Conservation (phyloP, 1,139 yeast genomes). For the Fermentozyma sake region DNA sequence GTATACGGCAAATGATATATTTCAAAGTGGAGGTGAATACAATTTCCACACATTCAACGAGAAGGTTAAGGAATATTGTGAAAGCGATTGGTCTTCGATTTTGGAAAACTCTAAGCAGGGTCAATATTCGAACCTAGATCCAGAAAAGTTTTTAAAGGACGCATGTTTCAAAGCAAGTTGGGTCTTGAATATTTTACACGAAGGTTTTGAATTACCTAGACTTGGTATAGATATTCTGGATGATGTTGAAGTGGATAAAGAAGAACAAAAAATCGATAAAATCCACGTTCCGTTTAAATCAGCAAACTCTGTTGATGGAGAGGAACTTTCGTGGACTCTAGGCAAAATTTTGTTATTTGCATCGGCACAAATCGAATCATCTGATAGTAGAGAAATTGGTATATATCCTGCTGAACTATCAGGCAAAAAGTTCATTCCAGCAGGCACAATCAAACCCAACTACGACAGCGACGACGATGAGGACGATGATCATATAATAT, state of each 20-base stretch:
- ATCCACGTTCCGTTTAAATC: slow-evolving; percentile 57
- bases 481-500: slow-evolving; percentile 5
- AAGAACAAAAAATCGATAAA: slow-evolving; percentile 20
- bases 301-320: slow-evolving; percentile 54
- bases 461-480: slow-evolving; percentile 21
- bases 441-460: slow-evolving; percentile 15
- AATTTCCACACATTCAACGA: slow-evolving; percentile 57
- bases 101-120: slow-evolving; percentile 48
- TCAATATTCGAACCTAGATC: slow-evolving; percentile 44
- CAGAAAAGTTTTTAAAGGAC: slow-evolving; percentile 46
- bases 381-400: slow-evolving; percentile 35
- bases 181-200: slow-evolving; percentile 73
- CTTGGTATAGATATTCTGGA: slow-evolving; percentile 44
- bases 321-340: slow-evolving; percentile 64
- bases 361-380: slow-evolving; percentile 42
- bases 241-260: slow-evolving; percentile 4
- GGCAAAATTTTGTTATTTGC: slow-evolving; percentile 61
- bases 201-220: slow-evolving; percentile 73
- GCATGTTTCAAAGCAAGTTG: slow-evolving; percentile 83
- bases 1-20: slow-evolving; percentile 82
- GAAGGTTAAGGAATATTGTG: slow-evolving; percentile 61
- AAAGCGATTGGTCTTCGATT: slow-evolving; percentile 56
- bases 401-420: slow-evolving; percentile 50
- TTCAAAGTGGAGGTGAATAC: slow-evolving; percentile 73
- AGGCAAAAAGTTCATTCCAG: slow-evolving; percentile 37